phyloP scores from a whole-genome alignment of 495 filamentous ascomycete genomes.

The Penicillium soppii region DNA sequence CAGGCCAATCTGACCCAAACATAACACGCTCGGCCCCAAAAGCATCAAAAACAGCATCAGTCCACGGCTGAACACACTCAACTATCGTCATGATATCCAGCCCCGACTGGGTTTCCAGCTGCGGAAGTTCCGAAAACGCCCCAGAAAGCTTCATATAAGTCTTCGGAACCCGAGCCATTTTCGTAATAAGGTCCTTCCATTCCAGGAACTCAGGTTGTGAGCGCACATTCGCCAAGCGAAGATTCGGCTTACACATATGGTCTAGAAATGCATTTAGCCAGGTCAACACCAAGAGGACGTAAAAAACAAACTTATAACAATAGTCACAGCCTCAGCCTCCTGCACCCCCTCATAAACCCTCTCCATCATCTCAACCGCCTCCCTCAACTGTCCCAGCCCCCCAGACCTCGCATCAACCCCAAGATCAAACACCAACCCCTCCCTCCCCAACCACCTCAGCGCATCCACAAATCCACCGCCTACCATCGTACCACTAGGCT shows the following conservation, averaged over 20 bases:
- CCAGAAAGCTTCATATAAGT: constrained; percentile 92
- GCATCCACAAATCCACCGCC: constrained; percentile 61
- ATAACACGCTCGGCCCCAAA: constrained; percentile 74
- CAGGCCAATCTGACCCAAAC: constrained; percentile 90
- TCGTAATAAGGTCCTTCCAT: constrained; percentile 38
- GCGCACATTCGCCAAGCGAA: constrained; percentile 48
- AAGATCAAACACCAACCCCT: constrained; percentile 71
- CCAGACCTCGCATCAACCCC: constrained; percentile 72
- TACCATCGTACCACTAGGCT: constrained; percentile 61
- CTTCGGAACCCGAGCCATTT: constrained; percentile 49
- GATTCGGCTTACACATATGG: constrained; percentile 85
- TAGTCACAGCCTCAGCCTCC: constrained; percentile 57
- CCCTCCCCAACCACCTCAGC: constrained; percentile 64
- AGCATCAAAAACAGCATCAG: constrained; percentile 61
- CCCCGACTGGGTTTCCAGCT: constrained; percentile 33
- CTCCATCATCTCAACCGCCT: constrained; percentile 70
- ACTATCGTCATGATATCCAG: constrained; percentile 42
- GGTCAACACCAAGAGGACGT: neutral
- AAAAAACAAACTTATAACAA: constrained; percentile 61
- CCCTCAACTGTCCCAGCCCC: constrained; percentile 69
- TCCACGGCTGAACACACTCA: constrained; percentile 57
- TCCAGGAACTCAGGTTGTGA: constrained; percentile 58
- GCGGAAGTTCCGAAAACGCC: constrained; percentile 69
- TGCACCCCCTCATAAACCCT: constrained; percentile 59
- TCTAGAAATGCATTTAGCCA: constrained; percentile 45